These are phyloP conservation scores for Pestalotiopsis sp. DNA, from an alignment of 2,329 filamentous ascomycete genomes.

Conservation along the genomic window DNA sequence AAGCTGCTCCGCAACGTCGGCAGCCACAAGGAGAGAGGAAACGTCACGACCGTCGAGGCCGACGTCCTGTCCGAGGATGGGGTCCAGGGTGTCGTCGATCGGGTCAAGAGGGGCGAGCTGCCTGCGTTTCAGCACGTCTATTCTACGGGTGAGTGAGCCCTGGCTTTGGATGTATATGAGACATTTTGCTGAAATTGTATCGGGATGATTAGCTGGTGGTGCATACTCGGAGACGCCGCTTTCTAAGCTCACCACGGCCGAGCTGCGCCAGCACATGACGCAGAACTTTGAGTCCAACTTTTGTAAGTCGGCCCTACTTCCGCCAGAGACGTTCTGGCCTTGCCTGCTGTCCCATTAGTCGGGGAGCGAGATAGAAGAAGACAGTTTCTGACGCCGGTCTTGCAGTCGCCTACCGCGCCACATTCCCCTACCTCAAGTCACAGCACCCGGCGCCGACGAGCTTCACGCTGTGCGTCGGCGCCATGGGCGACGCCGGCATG, in stretches of 20 bases:
- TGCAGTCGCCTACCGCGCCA: constrained; percentile 35
- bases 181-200: neutral
- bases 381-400: too few species aligned
- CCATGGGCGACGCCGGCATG: constrained; percentile 27
- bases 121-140: constrained; percentile 43
- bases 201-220: constrained; percentile 27
- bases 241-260: constrained; percentile 22
- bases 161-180: neutral
- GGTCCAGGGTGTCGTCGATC: constrained; percentile 36
- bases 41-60: constrained; percentile 36
- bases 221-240: constrained; percentile 24
- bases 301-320: constrained; percentile 24
- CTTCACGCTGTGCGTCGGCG: constrained; percentile 38
- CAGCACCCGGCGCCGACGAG: constrained; percentile 24
- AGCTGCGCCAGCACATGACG: constrained; percentile 25
- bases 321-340: too few species aligned
- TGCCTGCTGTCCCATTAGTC: too few species aligned
- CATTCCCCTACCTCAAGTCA: constrained; percentile 35
- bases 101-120: constrained; percentile 34
- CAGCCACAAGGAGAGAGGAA: constrained; percentile 18
- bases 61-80: constrained; percentile 34
- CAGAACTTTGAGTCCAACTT: constrained; percentile 33
- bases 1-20: constrained; percentile 36
- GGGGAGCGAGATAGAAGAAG: too few species aligned
- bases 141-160: constrained; percentile 27